phyloP scores from a whole-genome alignment of 305 asterid species.

The Fraxinus sp. region DNA sequence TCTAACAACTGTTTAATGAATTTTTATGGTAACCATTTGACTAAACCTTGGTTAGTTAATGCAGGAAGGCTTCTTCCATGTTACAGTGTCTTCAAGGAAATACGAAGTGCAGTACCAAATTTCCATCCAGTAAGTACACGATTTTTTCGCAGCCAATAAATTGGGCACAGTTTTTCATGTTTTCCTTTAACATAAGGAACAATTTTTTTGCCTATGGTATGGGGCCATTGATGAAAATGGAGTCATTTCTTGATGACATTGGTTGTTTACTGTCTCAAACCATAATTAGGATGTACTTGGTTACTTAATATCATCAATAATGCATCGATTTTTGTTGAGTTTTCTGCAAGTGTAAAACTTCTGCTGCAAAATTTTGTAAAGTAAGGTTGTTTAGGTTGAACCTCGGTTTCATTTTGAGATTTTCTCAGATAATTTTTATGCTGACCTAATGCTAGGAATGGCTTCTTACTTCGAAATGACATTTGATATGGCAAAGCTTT shows the following conservation, averaged over 20 bases:
- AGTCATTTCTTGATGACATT: background rate
- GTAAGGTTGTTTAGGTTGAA: background rate
- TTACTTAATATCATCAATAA: background rate
- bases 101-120: constrained; percentile 36
- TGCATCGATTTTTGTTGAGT: background rate
- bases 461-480: background rate
- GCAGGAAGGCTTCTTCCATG: constrained; percentile 44
- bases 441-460: background rate
- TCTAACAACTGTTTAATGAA: background rate
- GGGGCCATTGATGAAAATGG: background rate
- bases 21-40: background rate
- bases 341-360: background rate
- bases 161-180: background rate
- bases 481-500: background rate
- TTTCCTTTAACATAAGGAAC: background rate
- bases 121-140: constrained; percentile 41
- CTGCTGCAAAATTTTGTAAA: background rate
- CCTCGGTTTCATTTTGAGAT: background rate
- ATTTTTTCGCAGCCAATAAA: background rate
- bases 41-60: constrained; percentile 12
- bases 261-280: background rate
- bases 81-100: constrained; percentile 45
- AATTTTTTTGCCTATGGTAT: background rate
- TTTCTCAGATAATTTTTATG: background rate
- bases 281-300: background rate